phyloP scores from a whole-genome alignment of 2,329 filamentous ascomycete genomes.

The Epichloe typhina region DNA sequence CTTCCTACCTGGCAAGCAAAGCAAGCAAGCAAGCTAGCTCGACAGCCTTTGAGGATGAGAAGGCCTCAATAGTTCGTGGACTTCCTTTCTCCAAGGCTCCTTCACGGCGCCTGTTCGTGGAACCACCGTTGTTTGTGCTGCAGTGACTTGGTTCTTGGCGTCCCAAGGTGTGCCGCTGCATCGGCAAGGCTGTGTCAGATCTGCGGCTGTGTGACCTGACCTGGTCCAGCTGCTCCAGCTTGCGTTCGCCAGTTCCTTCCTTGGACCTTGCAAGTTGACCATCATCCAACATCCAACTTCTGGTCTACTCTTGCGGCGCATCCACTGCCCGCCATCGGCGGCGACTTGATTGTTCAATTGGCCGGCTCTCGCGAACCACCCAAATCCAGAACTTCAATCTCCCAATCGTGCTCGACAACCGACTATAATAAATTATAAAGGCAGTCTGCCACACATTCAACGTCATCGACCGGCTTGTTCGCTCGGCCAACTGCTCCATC shows the following conservation, averaged over 20 bases:
- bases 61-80: neutral
- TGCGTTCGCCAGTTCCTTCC: too few relatives aligned
- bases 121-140: neutral
- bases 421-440: too few relatives aligned
- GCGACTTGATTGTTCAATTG: neutral
- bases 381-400: too few relatives aligned
- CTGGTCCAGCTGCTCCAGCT: neutral
- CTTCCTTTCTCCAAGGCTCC: neutral
- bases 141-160: neutral
- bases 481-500: neutral
- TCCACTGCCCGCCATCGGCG: neutral
- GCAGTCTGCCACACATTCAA: neutral
- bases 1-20: neutral
- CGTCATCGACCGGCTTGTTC: neutral
- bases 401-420: too few relatives aligned
- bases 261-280: neutral
- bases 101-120: neutral
- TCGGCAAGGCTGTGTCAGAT: neutral
- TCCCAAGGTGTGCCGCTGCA: neutral
- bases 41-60: neutral
- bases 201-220: neutral
- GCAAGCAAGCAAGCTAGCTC: neutral
- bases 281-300: neutral
- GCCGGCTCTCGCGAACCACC: neutral
- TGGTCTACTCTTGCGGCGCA: neutral